These are phyloP conservation scores for Eragrostis curvula DNA, from an alignment of 176 grass and related monocot species.

Conservation along the genomic window DNA sequence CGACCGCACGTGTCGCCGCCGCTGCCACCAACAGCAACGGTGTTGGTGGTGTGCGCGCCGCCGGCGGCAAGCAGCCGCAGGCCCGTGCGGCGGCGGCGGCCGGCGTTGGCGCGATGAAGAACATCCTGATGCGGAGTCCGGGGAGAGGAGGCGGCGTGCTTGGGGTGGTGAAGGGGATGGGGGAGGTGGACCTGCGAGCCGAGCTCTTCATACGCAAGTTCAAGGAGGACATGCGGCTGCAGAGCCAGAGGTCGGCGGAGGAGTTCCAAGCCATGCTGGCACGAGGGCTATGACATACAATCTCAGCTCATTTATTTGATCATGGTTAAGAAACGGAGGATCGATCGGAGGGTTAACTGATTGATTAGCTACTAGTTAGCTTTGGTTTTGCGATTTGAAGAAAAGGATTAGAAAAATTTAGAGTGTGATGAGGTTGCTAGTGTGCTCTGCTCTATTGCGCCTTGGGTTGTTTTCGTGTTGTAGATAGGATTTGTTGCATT, in stretches of 20 bases:
- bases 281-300: conserved; percentile 45
- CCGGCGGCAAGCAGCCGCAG: neutral
- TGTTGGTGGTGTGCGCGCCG: neutral
- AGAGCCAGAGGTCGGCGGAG: conserved; percentile 67
- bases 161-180: conserved; percentile 45
- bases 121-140: conserved; percentile 42
- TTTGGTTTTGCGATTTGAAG: conserved; percentile 1
- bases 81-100: neutral
- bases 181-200: conserved; percentile 70
- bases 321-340: neutral
- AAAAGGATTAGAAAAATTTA: neutral
- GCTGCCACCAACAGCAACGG: neutral
- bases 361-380: conserved; percentile 13
- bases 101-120: conserved; percentile 6
- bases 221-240: conserved; percentile 84
- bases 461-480: neutral
- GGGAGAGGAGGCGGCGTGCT: conserved; percentile 10
- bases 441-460: neutral
- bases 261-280: conserved; percentile 71
- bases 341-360: neutral
- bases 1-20: neutral
- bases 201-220: conserved; percentile 86
- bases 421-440: neutral
- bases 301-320: neutral
- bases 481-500: conserved; percentile 16